Base-by-base conservation (phyloP, 305 asterid genomes). In the Plantago coronopus region DNA sequence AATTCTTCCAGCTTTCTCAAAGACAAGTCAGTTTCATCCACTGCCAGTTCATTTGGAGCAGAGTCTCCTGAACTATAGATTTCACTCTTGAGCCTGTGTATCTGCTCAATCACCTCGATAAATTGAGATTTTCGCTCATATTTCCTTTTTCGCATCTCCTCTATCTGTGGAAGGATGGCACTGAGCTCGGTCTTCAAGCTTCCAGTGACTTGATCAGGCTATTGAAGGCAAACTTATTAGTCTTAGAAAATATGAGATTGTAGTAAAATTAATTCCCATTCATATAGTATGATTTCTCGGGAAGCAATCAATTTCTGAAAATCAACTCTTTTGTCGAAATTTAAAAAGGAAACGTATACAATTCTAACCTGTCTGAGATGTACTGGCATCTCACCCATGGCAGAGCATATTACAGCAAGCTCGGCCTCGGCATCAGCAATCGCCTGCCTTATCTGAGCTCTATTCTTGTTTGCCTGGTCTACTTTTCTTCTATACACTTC, bases 401-500 rank as follows among this genome's bases (percentile, higher is more conserved):
- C 79, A 53, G 99, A 77, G 72, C 97, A 94, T 53, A 94, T 82
- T 62, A 80, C 83, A 50, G 97, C 99, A 50, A 94, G 85, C 76
- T 94, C 97, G 6, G 97, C 91, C 79, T 94, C 99, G 13, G 96
- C 82, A 65, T 94, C 97, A 67, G 99, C 99, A 94, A 94, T 94
- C 54, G 93, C 94, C 74, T 81, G 95, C 79, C 99, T 76, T 63
- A 93, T 76, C 83, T 89, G 95, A 70, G 95, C 95, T 72, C 99
- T 83, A 64, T 78, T 54, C 76, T 66, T 93, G 79, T 93, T 89
- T 54, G 99, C 99, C 69, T 83, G 94, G 64, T 93, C 96, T 54
- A 89, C 97, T 72, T 78, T 87, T 67, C 96, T 80, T 71, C 95
- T 82, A 73, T 89, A 93, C 40, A 93, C 97, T 76, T 93, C 96